These are phyloP conservation scores for Yamadazyma phyllophila DNA, from an alignment of 805 yeast species.

Conservation along the genomic window DNA sequence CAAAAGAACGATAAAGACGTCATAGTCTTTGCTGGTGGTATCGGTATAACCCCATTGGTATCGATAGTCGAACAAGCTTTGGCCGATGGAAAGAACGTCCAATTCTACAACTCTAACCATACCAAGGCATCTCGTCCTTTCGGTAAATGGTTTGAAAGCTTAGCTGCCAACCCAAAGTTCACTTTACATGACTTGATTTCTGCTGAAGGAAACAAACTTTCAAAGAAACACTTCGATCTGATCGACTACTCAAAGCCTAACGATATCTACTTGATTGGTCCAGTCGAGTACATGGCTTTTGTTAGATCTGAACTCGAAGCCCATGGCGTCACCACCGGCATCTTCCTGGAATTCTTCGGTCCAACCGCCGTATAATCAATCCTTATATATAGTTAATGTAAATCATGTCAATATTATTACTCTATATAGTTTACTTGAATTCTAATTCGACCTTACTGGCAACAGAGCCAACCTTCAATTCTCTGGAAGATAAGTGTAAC, in stretches of 20 bases:
- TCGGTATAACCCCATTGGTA: slow-evolving; percentile 65
- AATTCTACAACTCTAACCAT: slow-evolving; percentile 33
- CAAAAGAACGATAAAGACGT: slow-evolving; percentile 24
- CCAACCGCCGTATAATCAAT: slow-evolving; percentile 1
- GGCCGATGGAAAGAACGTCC: slow-evolving; percentile 28
- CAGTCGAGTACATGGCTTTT: slow-evolving; percentile 3
- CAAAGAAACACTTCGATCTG: not conserved
- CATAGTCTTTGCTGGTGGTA: slow-evolving; percentile 56
- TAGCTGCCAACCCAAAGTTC: not conserved
- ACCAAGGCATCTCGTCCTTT: slow-evolving; percentile 22
- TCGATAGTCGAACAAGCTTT: slow-evolving; percentile 47
- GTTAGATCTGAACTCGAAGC: slow-evolving; percentile 2
- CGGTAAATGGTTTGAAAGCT: slow-evolving; percentile 16
- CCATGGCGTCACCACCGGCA: not conserved
- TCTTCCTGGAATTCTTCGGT: slow-evolving; percentile 5
- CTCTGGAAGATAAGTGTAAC: slow-evolving; percentile 65
- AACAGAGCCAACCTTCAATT: slow-evolving; percentile 56
- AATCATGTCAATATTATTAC: not conserved
- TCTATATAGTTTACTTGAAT: slow-evolving; percentile 6
- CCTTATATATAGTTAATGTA: not conserved
- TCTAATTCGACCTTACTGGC: slow-evolving; percentile 52
- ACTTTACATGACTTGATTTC: not conserved
- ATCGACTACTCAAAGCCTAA: not conserved
- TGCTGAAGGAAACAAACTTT: not conserved
- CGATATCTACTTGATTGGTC: slow-evolving; percentile 6